A percentile compares a stretch with the other conserved stretches of the same genome.
Evolutionary conservation across 2,329 filamentous ascomycete species (phyloP).

Genomic region (Fusarium sp.): DNA sequence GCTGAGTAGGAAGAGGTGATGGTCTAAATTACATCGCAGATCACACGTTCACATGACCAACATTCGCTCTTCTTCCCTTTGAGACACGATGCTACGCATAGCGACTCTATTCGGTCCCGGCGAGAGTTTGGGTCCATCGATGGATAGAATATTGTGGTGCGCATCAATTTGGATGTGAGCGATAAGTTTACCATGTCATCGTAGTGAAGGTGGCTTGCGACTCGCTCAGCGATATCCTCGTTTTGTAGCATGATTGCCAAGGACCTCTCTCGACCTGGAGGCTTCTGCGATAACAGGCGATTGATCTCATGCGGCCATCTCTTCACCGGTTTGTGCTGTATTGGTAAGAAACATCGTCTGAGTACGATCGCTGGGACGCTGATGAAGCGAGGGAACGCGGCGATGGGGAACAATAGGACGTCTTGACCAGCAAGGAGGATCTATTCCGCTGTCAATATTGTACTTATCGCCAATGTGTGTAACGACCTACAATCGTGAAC

Average conservation of each 20-base stretch:
- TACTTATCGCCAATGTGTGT: no score
- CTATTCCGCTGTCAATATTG: no score
- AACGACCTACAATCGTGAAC: neutral
- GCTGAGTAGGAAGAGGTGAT: rapidly evolving
- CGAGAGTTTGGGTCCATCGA: neutral
- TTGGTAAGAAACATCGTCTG: neutral
- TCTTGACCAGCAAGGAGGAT: neutral
- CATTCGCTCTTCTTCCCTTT: slow-evolving; percentile 13
- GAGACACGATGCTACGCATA: neutral
- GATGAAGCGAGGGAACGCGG: neutral
- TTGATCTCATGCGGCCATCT: neutral
- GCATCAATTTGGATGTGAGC: slow-evolving; percentile 6
- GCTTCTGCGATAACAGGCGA: neutral
- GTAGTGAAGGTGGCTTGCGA: slow-evolving; percentile 13
- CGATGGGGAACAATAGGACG: neutral
- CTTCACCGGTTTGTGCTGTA: neutral
- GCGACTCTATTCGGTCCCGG: neutral
- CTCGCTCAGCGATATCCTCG: neutral
- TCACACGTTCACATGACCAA: slow-evolving; percentile 20
- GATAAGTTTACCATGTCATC: slow-evolving; percentile 9
- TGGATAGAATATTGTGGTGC: neutral
- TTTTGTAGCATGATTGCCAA: neutral
- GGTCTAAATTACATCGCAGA: neutral
- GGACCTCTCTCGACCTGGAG: rapidly evolving
- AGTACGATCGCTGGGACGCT: neutral